Evolutionary conservation across 805 yeast genomes (phyloP).

Genomic region (Pichia californica): DNA sequence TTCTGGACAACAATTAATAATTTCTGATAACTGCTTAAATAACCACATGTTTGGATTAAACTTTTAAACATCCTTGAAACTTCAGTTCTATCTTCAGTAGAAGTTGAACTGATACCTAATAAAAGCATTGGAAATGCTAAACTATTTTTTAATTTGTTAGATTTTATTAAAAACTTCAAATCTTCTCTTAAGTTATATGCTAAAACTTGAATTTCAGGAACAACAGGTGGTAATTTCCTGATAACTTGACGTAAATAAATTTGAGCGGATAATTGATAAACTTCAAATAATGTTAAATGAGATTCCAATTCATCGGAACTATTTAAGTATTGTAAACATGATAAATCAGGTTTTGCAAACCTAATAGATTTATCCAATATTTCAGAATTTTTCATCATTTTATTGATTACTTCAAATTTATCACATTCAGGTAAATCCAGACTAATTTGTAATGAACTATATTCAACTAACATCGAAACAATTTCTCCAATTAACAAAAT

Average conservation of each 20-base stretch:
- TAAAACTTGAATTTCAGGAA: constrained; percentile 22
- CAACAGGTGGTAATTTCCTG: constrained; percentile 21
- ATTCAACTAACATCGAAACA: constrained; percentile 26
- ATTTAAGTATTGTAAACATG: constrained; percentile 14
- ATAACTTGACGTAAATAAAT: constrained; percentile 23
- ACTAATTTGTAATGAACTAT: constrained; percentile 15
- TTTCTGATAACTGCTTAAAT: constrained; percentile 26
- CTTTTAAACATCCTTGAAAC: constrained; percentile 22
- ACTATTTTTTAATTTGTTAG: constrained; percentile 18
- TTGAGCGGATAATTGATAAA: constrained; percentile 26
- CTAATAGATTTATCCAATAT: constrained; percentile 15
- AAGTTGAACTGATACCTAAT: constrained; percentile 29
- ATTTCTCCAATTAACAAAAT: constrained; percentile 33
- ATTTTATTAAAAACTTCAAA: constrained; percentile 13
- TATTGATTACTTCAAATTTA: constrained; percentile 15
- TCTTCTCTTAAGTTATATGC: constrained; percentile 16
- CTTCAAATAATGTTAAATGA: constrained; percentile 32
- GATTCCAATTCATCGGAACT: constrained; percentile 21
- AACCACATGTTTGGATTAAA: constrained; percentile 28
- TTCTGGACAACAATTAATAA: constrained; percentile 26
- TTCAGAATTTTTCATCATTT: constrained; percentile 15
- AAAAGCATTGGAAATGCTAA: constrained; percentile 36
- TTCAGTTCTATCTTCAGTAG: constrained; percentile 20
- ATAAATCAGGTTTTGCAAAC: constrained; percentile 17
- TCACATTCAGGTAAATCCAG: constrained; percentile 19